These are phyloP conservation scores for Herpetomonas samuelpessoai DNA, from an alignment of 208 protist genomes.

Conservation along the genomic window DNA sequence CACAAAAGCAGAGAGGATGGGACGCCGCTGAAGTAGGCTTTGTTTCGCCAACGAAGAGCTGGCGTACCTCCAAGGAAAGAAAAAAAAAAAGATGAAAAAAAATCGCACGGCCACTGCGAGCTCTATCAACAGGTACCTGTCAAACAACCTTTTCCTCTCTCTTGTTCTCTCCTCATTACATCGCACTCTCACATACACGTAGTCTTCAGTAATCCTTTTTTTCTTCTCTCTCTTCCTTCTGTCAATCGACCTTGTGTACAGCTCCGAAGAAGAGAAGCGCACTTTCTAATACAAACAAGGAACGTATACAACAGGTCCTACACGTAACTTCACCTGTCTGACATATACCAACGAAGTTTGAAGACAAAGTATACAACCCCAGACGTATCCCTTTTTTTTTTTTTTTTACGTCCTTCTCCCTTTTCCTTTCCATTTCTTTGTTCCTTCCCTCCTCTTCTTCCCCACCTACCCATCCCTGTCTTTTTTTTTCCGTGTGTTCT, in stretches of 20 bases:
- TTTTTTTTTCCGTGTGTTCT: constrained; percentile 16
- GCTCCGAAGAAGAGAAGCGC: no score
- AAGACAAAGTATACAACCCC: not conserved
- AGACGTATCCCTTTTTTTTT: constrained; percentile 7
- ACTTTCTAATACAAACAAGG: not conserved
- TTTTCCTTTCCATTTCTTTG: not conserved
- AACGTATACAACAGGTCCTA: not conserved
- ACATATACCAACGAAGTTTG: not conserved
- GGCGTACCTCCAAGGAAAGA: not conserved
- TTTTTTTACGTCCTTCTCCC: constrained; percentile 6
- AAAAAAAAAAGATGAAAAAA: not conserved
- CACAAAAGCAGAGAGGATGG: no score
- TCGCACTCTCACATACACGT: not conserved
- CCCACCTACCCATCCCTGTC: not conserved
- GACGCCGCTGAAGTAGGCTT: no score
- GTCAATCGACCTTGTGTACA: no score
- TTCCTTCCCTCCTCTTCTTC: not conserved
- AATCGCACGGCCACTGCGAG: not conserved
- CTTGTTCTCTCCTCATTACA: not conserved
- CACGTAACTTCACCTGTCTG: not conserved
- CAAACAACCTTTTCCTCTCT: not conserved
- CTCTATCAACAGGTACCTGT: not conserved
- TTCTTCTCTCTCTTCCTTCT: no score
- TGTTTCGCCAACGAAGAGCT: no score
- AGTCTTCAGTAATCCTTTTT: not conserved